Percentiles rank a stretch among this genome's conserved stretches.
These are phyloP conservation scores for Mycena polygramma DNA, from an alignment of 768 basidiomycete species.

Conservation along the genomic window DNA sequence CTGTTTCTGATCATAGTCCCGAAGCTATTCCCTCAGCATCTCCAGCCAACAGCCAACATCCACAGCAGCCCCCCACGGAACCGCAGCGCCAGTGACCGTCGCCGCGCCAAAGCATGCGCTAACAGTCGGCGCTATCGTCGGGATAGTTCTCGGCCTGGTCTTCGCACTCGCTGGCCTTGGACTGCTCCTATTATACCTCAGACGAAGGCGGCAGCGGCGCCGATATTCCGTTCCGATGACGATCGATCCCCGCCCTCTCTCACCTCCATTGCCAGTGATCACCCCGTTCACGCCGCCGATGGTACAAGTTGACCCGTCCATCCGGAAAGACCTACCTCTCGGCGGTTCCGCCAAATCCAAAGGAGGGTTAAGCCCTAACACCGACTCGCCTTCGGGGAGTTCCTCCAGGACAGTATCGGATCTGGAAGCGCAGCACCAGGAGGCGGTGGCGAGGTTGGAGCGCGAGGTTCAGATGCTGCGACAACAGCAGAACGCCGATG, in stretches of 20 bases:
- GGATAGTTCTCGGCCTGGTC: neutral
- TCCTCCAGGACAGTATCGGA: neutral
- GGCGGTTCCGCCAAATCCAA: neutral
- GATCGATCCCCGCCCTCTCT: neutral
- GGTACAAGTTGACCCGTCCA: neutral
- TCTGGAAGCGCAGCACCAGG: slow-evolving; percentile 1
- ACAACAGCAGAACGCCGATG: neutral
- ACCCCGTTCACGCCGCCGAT: neutral
- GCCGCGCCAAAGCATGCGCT: neutral
- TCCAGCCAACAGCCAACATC: neutral
- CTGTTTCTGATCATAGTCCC: neutral
- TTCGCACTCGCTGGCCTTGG: neutral
- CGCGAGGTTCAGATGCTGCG: slow-evolving; percentile 7
- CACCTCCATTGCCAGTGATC: slow-evolving; percentile 1
- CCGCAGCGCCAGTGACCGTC: neutral
- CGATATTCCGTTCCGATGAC: slow-evolving; percentile 1
- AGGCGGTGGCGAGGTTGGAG: neutral
- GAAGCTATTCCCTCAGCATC: neutral
- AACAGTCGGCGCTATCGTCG: neutral
- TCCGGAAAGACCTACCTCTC: neutral
- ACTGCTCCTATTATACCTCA: slow-evolving; percentile 1
- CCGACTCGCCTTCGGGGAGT: neutral
- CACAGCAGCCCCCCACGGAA: neutral
- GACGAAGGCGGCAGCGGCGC: neutral
- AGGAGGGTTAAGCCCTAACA: neutral